Base-by-base conservation (phyloP, 2,329 filamentous ascomycete species). In the Exophiala oligosperma region DNA sequence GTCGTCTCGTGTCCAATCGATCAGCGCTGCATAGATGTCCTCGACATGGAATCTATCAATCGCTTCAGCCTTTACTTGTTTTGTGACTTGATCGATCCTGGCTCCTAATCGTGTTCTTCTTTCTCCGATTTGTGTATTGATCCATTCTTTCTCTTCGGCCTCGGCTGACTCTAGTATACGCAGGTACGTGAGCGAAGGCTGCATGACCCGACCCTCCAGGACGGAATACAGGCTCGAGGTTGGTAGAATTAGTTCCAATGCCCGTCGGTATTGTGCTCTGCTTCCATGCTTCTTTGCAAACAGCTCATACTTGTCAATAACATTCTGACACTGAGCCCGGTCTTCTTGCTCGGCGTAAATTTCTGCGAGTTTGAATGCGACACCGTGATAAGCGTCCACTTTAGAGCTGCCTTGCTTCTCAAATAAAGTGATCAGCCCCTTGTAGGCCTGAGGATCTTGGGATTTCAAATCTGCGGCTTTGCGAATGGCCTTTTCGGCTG, bases 1-100 rank as follows among this genome's bases (percentile, higher is more conserved):
- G 69, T 99, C 94, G 67, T 97, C 91, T 57, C 79, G 84, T 8
- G 88, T 88, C 94, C 94, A 99, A 70, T 96, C 87, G 69, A 97
- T 92, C 51, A 97, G 81, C 52, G 91, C 83, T 56, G 85, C 84
- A 70, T 96, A 97, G 47, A 96, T 76, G 37, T 85, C 77, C 67
- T 92, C 91, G n/a, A 99, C 76, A 58, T 86, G 81, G 73, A 91
- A 96, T 60, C 84, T 81, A 29, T 78, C 79, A 64, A 90, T 87
- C 1, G 97, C 87, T 72, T 99, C 94, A 37, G 87, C 82, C 72
- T 93, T 96, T 49, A 96, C 94, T 60, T 97, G 90, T 2, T 84
- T 72, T 0, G 90, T 96, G 23, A 97, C 93, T 61, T 94, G 88
- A 41, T 84, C 87, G 56, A 96, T 81, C 47, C 85, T 89, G 8